These are phyloP conservation scores for Phaeotremella fagi DNA, from an alignment of 768 basidiomycete genomes.

Conservation along the genomic window DNA sequence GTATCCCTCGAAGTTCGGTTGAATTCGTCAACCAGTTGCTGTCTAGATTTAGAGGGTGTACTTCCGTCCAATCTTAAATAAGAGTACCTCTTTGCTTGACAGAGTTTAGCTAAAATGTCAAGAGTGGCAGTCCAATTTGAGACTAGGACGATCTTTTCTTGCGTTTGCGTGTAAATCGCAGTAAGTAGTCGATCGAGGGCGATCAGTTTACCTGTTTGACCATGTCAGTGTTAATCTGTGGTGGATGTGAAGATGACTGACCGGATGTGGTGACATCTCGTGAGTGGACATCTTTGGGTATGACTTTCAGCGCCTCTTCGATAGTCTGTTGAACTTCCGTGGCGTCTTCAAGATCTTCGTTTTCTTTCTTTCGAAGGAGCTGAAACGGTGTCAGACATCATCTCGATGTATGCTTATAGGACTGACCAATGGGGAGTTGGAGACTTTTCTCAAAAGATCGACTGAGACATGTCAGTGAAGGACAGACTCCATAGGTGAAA, in stretches of 20 bases:
- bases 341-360: slow-evolving; percentile 56
- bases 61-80: slow-evolving; percentile 82
- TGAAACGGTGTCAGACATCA: background rate
- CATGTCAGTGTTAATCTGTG: background rate
- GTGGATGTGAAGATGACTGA: slow-evolving; percentile 44
- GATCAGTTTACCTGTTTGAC: slow-evolving; percentile 34
- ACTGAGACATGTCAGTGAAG: slow-evolving; percentile 45
- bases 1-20: slow-evolving; percentile 66
- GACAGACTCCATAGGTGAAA: background rate
- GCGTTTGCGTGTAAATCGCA: slow-evolving; percentile 53
- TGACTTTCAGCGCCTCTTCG: slow-evolving; percentile 26
- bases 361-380: slow-evolving; percentile 55
- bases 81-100: slow-evolving; percentile 68
- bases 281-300: slow-evolving; percentile 33
- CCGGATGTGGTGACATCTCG: slow-evolving; percentile 73
- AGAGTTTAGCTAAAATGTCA: slow-evolving; percentile 82
- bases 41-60: slow-evolving; percentile 41
- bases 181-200: slow-evolving; percentile 39
- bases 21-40: slow-evolving; percentile 78
- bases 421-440: slow-evolving; percentile 79
- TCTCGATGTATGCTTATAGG: background rate
- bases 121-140: slow-evolving; percentile 97
- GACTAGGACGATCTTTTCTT: slow-evolving; percentile 85
- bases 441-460: slow-evolving; percentile 76
- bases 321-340: slow-evolving; percentile 28